Base-by-base conservation (phyloP, 2,329 filamentous ascomycete genomes). In the Rugonectria rugulosa region DNA sequence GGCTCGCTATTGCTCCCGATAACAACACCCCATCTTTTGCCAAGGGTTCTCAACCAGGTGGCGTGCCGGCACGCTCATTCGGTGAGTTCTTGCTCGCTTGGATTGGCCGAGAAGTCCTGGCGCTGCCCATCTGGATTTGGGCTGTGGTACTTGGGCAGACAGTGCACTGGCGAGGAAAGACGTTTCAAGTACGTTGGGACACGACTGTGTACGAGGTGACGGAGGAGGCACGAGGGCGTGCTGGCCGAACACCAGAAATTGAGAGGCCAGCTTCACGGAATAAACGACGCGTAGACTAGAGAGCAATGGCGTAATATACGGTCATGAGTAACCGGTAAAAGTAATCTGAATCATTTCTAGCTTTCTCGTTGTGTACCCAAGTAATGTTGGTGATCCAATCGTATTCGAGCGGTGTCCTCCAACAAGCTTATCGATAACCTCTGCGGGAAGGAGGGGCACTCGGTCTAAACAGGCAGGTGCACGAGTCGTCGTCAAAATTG, bases 121-220 rank as follows among this genome's bases (percentile, higher is more conserved):
- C 95, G 0, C 78, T 97, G 40, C 93, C 93, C 0, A 89, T 99
- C 56, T 99, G 95, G 95, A 77, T 86, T 0, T 92, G 89, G 85
- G 95, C 95, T 1, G 90, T 97, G 17, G 85, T 91, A 64, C 88
- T 94, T n/a, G 95, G 95, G 0, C 86, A 89, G 2, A 94, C 88
- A 0, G 91, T 99, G 0, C 85, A 85, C 47, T 99, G 95, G 96
- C 81, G 95, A 51, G 94, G 93, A 0, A 88, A 88, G 67, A 83
- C 79, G 23, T 98, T 98, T 71, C 85, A 84, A 66, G 93, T 98
- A 1, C 86, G 88, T 2, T 81, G 91, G 64, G 90, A 98, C 71
- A 94, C 94, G 81, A 90, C 87, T 45, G 94, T 96, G 1, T 77
- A 80, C 5, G 78, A 80, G 20, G 36, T 73, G 12, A 49, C 63